These are phyloP conservation scores for Exophiala alcalophila DNA, from an alignment of 2,329 filamentous ascomycete species.

Conservation along the genomic window DNA sequence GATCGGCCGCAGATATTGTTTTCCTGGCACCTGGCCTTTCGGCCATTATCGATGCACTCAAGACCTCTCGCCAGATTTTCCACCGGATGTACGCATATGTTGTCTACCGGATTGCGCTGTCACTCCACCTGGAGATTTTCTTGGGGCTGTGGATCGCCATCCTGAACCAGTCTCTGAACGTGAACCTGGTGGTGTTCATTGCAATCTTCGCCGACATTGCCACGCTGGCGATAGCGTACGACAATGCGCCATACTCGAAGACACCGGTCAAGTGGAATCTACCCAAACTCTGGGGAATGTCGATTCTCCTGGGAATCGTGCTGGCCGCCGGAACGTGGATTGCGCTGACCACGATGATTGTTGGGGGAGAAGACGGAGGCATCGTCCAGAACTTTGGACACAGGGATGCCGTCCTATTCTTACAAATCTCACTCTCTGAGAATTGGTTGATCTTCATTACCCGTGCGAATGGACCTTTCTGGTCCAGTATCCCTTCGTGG, in stretches of 20 bases:
- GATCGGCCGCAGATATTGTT: conserved; percentile 88
- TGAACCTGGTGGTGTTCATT: conserved; percentile 87
- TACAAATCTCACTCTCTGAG: conserved; percentile 85
- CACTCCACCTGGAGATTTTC: conserved; percentile 87
- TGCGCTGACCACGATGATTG: conserved; percentile 79
- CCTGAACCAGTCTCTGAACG: conserved; percentile 77
- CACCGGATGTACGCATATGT: conserved; percentile 97
- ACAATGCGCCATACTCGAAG: conserved; percentile 84
- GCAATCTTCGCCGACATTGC: conserved; percentile 93
- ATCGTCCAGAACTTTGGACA: conserved; percentile 88
- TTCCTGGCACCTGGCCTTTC: conserved; percentile 89
- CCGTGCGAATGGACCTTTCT: conserved; percentile 87
- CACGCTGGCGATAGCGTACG: conserved; percentile 87
- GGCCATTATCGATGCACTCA: conserved; percentile 87
- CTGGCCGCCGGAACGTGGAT: conserved; percentile 85
- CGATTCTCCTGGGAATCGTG: conserved; percentile 75
- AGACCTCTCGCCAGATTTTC: conserved; percentile 92
- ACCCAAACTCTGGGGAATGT: conserved; percentile 91
- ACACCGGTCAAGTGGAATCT: conserved; percentile 92
- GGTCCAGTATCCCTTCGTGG: conserved; percentile 85
- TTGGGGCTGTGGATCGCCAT: conserved; percentile 89
- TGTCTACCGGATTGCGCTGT: conserved; percentile 90
- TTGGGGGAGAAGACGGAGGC: conserved; percentile 65
- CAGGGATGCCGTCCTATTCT: conserved; percentile 78
- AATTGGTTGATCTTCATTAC: conserved; percentile 98